Evolutionary conservation across 257 asterid genomes (phyloP), one percentile per base, ranked within the genome.

Genomic region (Plantago major): DNA sequence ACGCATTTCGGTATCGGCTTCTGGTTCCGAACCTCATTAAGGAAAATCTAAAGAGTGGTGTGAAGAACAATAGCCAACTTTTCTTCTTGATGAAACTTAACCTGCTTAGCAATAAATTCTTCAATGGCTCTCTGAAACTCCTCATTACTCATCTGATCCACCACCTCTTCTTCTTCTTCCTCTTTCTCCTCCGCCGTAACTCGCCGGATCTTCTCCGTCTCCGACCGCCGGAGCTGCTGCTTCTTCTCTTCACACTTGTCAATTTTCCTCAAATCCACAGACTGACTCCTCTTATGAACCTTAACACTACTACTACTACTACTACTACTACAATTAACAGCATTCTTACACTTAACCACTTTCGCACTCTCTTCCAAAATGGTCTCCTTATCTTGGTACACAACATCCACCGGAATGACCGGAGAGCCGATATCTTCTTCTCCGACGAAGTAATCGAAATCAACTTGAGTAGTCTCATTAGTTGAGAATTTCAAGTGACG

Each of bases 61-160:
- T 66, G 82, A 54, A 78, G 76, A 61, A 88, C 87, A 68, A 86
- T 77, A 7, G 87, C 79, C 10, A 77, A 33, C 73, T 84, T 83
- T 64, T 90, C 97, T 67, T 83, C 66, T 12, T 65, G 75, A 72
- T 78, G 97, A 69, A 90, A 90, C 67, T 81, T 79, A 42, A 87
- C 61, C 73, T 90, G 97, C 82, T 66, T 87, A 16, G 94, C 88
- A 63, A 90, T 90, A 42, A 90, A 90, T 3, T 63, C 86, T 38
- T 90, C 97, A 37, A 87, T 82, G 2, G 83, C 76, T 63, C 72
- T 70, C 60, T 83, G 86, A 70, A 90, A 90, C 74, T 87, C 97
- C 76, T 90, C 93, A 70, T 79, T 81, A 60, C 90, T 89, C 82
- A 89, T 17, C 43, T 76, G 68, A 51, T 80, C 87, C 69, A 77